Evolutionary conservation across 768 basidiomycete genomes (phyloP), one percentile per base, ranked within the genome.

Genomic region (Lyophyllum atratum): DNA sequence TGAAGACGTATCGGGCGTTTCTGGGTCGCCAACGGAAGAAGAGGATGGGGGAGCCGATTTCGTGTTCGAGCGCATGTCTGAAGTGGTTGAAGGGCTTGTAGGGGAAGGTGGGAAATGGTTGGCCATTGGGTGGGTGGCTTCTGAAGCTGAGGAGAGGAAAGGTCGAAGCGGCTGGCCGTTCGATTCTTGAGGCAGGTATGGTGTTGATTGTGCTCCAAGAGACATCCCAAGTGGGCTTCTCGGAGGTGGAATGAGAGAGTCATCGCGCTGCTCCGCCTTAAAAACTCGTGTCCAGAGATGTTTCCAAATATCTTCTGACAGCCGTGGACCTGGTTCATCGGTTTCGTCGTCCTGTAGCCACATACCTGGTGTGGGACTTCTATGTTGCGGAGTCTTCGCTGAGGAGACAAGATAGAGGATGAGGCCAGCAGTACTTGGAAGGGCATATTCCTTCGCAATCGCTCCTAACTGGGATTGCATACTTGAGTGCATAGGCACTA

Each of bases 401-500:
- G 61, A 66, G 11, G 73, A 76, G 43, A 92, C 82, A 45, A 98
- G 84, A 71, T 95, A 98, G 1, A 98, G 78, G 42, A 92, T 77
- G 46, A 98, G 73, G 5, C 95, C 95, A 14, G 83, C 72, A 0
- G 91, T 92, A 62, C 89, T 93, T 1, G 95, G 95, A 17, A 98
- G 77, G 2, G 92, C 91, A 66, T 95, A 98, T 72, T 98, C 95
- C 71, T 87, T 88, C 14, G 95, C 94, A 50, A 98, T 97, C 7
- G 93, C 90, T 21, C 79, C 78, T 10, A 97, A 74, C 68, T 97
- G 95, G 0, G 86, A 82, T 40, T 92, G 87, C 1, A 98, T 75
- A 0, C 89, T 92, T 5, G 94, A 79, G 67, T 95, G 85, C 0
- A 98, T 79, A 0, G 95, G 89, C 4, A 98, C 83, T 12, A 98